These are phyloP conservation scores for Epicoccum nigrum DNA, from an alignment of 2,329 filamentous ascomycete genomes.

Conservation along the genomic window DNA sequence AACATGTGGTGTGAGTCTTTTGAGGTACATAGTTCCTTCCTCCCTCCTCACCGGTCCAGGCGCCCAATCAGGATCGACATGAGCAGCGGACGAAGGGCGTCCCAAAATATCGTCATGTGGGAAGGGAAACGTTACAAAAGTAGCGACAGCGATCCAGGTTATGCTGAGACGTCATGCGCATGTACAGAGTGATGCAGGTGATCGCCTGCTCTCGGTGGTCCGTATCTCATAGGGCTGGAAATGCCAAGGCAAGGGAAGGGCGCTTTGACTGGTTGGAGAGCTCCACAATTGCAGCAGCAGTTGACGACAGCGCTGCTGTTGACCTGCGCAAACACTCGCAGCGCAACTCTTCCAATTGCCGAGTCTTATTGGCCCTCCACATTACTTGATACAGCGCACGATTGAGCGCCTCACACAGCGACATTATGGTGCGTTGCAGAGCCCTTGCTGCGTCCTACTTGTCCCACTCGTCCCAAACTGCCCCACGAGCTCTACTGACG, in stretches of 20 bases:
- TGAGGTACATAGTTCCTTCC: slow-evolving; percentile 13
- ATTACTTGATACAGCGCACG: neutral
- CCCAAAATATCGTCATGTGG: neutral
- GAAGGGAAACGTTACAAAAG: neutral
- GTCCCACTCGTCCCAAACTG: neutral
- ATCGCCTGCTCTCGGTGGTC: neutral
- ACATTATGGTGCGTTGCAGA: slow-evolving; percentile 34
- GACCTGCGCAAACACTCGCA: neutral
- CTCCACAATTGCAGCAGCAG: neutral
- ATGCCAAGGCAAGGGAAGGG: too few species aligned
- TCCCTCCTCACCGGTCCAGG: slow-evolving; percentile 14
- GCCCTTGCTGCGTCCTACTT: neutral
- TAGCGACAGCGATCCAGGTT: too few species aligned
- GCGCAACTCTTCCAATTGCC: neutral
- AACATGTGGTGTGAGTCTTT: slow-evolving; percentile 23
- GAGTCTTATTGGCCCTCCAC: neutral
- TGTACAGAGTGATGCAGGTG: neutral
- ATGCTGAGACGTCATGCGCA: neutral
- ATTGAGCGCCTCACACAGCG: neutral
- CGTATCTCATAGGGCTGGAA: neutral
- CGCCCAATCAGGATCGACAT: slow-evolving; percentile 2
- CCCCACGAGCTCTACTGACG: slow-evolving; percentile 11
- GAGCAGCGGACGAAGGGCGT: neutral
- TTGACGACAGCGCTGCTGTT: neutral
- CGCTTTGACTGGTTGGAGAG: neutral